Conservation (phyloP, 148 eudicot species). For the Drosera capensis region DNA sequence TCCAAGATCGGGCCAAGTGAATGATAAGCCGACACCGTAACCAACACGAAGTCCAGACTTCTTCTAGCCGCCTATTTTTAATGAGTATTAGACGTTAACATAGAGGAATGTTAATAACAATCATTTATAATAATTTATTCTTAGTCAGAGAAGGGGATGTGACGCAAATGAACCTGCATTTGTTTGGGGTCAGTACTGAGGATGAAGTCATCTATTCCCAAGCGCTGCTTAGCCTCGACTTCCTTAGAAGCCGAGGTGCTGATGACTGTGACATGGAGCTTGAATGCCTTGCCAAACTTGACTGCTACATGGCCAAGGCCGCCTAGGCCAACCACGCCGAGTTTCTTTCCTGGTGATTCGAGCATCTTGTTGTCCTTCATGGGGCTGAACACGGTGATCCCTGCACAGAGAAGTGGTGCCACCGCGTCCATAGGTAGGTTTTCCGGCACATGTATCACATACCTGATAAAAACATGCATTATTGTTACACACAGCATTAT, state of each 20-base stretch:
- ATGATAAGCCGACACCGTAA: slow-evolving; percentile 75
- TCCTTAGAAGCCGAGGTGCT: slow-evolving; percentile 87
- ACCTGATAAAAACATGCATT: slow-evolving; percentile 23
- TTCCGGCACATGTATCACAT: slow-evolving; percentile 62
- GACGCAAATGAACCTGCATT: slow-evolving; percentile 42
- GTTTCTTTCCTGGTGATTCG: slow-evolving; percentile 31
- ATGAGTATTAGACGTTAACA: too few species aligned
- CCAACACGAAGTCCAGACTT: slow-evolving; percentile 57
- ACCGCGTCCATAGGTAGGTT: slow-evolving; percentile 61
- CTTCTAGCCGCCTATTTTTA: slow-evolving; percentile 34
- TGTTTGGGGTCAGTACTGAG: slow-evolving; percentile 43
- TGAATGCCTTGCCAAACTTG: slow-evolving; percentile 79
- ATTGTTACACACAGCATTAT: too few species aligned
- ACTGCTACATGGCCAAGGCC: slow-evolving; percentile 85
- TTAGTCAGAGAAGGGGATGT: background rate
- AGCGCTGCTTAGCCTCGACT: slow-evolving; percentile 37
- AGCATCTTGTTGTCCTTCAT: slow-evolving; percentile 54
- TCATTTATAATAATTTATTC: too few species aligned
- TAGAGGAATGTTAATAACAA: too few species aligned
- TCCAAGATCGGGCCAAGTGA: slow-evolving; percentile 62
- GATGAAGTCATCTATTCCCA: slow-evolving; percentile 69
- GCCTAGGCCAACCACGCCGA: slow-evolving; percentile 75
- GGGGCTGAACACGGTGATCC: slow-evolving; percentile 65
- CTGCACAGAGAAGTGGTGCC: slow-evolving; percentile 84
- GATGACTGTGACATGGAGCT: slow-evolving; percentile 73